phyloP scores from a whole-genome alignment of 306 rosid genomes.

The Amphicarpaea edgeworthii region DNA sequence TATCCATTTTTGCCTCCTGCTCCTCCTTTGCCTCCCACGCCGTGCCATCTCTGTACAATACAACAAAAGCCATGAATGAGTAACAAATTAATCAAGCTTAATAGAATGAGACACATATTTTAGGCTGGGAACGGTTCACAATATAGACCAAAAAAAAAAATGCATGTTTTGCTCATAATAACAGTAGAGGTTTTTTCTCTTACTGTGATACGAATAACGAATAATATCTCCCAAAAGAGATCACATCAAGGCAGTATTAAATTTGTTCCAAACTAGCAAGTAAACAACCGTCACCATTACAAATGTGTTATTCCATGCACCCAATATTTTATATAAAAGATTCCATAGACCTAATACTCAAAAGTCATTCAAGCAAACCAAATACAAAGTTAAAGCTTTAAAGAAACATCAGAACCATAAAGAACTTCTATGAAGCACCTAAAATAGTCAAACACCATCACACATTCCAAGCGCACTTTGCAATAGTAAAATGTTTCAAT shows the following conservation, averaged over 20 bases:
- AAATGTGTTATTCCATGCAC: slow-evolving; percentile 6
- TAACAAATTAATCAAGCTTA: slow-evolving; percentile 2
- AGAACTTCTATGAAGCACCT: background rate
- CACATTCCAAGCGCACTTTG: background rate
- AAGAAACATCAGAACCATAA: background rate
- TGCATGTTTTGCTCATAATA: background rate
- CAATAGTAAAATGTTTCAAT: background rate
- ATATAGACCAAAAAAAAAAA: slow-evolving; percentile 15
- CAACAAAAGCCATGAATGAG: slow-evolving; percentile 24
- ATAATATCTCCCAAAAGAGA: background rate
- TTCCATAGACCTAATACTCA: slow-evolving; percentile 1
- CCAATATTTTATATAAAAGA: background rate
- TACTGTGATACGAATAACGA: background rate
- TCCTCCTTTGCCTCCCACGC: slow-evolving; percentile 74
- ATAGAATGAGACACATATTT: background rate
- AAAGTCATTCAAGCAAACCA: slow-evolving; percentile 2
- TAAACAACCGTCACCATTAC: background rate
- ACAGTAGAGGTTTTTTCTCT: background rate
- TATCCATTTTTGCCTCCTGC: slow-evolving; percentile 81
- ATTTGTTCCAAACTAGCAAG: background rate
- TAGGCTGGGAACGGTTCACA: background rate
- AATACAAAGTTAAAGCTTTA: slow-evolving; percentile 6
- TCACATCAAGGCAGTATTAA: background rate
- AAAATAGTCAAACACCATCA: background rate
- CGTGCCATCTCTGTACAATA: slow-evolving; percentile 73